Base-by-base conservation (phyloP, 139 green algal genomes). In the Haematococcus sp. region DNA sequence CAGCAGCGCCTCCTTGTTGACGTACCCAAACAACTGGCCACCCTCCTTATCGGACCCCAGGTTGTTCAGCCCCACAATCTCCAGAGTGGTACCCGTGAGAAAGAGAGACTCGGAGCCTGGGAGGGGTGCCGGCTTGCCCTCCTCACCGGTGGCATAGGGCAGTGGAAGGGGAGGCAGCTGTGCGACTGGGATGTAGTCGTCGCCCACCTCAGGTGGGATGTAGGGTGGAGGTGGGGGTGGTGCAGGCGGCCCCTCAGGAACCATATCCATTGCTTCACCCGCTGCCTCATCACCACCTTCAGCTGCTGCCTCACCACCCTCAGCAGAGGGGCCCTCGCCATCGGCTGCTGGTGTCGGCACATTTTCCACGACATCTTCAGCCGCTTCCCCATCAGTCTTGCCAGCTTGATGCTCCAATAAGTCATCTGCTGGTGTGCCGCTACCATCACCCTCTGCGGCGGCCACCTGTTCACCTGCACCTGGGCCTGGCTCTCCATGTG, bases 21-120 rank as follows among this genome's bases (percentile, higher is more conserved):
- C 63, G 4, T 30, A 69, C 43, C 61, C 70, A 55, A 58, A 65
- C 13, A 71, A 0, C 16, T 63, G 43, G 0, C 54, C 66, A 0
- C 68, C 35, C 19, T 66, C 68, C 61, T 77, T 77, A 31, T 54
- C 52, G 75, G 31, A 31, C 5, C 72, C 72, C 40, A 77, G 63
- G 46, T 65, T 19, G 3, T 3, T 31, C 4, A 73, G 72, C 19
- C 77, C 79, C 15, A 86, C 44, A 30, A 87, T 68, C 66, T 89
- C 83, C 4, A 85, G 2, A 1, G 77, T 85, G 1, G 77, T 80
- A 51, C 75, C 74, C 84, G 84, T 84, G 0, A 91, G 61, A 55
- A 91, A 91, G 15, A 91, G 28, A 0, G 86, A 87, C 63, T 82
- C 76, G 1, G 83, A 76, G 4, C 81, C 84, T 23, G 67, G 60